Evolutionary conservation across 331 rosid genomes (phyloP), one percentile per base, ranked within the genome.

Genomic region (Acacia pycnantha): DNA sequence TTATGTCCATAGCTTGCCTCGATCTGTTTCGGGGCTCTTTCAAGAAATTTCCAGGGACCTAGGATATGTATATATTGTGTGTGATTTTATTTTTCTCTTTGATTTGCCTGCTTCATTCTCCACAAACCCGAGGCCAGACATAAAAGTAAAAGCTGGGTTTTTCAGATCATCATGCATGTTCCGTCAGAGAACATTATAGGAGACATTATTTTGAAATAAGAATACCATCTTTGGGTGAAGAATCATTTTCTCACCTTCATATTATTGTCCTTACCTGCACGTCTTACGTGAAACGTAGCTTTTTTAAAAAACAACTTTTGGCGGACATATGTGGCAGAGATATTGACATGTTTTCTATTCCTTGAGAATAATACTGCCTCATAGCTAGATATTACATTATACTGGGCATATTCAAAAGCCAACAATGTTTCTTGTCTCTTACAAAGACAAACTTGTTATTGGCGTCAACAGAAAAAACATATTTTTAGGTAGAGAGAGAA

Each of bases 261-360:
- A 70, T 73, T 77, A 26, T 81, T 86, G 89, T 75, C 89, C 59
- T 81, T 81, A 77, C 64, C 73, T 83, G 86, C 66, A 18, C 35
- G 83, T 78, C 84, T 81, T 69, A 33, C 82, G 15, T 18, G 84
- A 70, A 70, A 71, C 85, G 24, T 72, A 68, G 24, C 69, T 74
- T 87, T 78, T 81, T 77, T 33, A 0, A 33, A 15, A 74, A 77
- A 59, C 43, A 59, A 77, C 73, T 67, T 58, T 65, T 51, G 19
- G 27, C 47, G 76, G 24, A 44, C 70, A 70, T 75, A 35, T 70
- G 46, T 70, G 67, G 43, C 66, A 80, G 41, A 47, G 78, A 70
- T 31, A 35, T 48, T 61, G 76, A 62, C 73, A 74, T 50, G 33
- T 73, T 78, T 79, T 61, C 81, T 8, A 35, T 68, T 78, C 27